Evolutionary conservation across 352 stramenopile species (phyloP).

Genomic region (Phytopythium cucurbitacearum): DNA sequence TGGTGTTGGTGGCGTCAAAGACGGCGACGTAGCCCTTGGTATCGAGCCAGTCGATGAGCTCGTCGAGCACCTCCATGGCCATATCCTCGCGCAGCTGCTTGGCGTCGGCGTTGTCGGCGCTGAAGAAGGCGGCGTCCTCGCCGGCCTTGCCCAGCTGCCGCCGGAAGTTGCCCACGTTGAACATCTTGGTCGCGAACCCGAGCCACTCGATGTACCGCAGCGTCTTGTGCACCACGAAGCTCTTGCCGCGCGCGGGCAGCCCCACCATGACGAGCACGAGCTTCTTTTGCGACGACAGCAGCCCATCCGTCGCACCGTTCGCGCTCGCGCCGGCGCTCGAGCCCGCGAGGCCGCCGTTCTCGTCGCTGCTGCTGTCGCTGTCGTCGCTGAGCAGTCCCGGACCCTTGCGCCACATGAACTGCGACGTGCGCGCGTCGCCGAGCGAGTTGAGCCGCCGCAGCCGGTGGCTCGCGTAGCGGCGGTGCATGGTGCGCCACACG

Average conservation of each 20-base stretch:
- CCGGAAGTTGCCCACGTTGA: conserved; percentile 94
- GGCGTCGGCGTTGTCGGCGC: conserved; percentile 81
- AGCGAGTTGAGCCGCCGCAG: conserved; percentile 66
- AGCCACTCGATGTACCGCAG: conserved; percentile 92
- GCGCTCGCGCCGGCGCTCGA: conserved; percentile 8
- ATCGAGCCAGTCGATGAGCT: conserved; percentile 91
- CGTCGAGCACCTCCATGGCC: conserved; percentile 80
- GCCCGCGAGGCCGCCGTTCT: conserved; percentile 16
- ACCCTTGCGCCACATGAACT: conserved; percentile 65
- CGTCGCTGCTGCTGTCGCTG: conserved; percentile 28
- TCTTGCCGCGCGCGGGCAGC: conserved; percentile 93
- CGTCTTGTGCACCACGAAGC: conserved; percentile 93
- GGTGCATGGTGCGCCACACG: conserved; percentile 71
- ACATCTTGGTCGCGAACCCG: conserved; percentile 88
- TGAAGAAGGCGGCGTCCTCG: conserved; percentile 89
- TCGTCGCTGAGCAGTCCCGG: conserved; percentile 17
- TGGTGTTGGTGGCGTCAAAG: conserved; percentile 96
- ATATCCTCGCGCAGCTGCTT: conserved; percentile 85
- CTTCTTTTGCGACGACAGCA: conserved; percentile 81
- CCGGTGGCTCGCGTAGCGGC: conserved; percentile 68
- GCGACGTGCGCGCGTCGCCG: conserved; percentile 55
- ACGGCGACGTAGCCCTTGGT: conserved; percentile 88
- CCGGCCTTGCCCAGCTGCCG: conserved; percentile 70
- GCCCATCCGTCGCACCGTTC: conserved; percentile 32
- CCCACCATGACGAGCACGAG: conserved; percentile 93